Evolutionary conservation across 495 filamentous ascomycete genomes (phyloP).

Genomic region (Neurospora sp.): DNA sequence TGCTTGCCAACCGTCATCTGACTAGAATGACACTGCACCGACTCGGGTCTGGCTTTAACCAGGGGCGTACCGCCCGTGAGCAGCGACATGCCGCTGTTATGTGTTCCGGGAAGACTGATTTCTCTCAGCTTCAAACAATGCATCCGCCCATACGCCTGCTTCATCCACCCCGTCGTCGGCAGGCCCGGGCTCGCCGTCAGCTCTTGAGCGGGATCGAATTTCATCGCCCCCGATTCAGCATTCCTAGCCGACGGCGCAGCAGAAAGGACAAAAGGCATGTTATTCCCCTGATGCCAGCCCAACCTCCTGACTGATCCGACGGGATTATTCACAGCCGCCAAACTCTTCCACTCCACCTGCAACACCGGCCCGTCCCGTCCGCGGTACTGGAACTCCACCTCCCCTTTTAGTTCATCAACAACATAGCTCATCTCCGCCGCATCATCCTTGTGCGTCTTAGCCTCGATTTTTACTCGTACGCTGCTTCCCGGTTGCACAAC

Average conservation of each 20-base stretch:
- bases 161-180: background rate
- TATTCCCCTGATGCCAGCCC: background rate
- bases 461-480: background rate
- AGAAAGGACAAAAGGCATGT: background rate
- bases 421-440: background rate
- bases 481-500: background rate
- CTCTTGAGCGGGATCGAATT: background rate
- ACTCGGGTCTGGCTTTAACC: background rate
- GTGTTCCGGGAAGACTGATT: background rate
- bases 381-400: background rate
- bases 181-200: background rate
- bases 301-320: background rate
- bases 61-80: background rate
- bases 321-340: background rate
- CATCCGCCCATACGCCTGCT: background rate
- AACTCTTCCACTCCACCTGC: background rate
- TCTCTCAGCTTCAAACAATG: background rate
- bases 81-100: background rate
- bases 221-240: no score
- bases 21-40: background rate
- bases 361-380: background rate
- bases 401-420: background rate
- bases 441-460: background rate
- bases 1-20: background rate
- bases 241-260: background rate